Conservation (phyloP, 805 yeast genomes). For the Henningerozyma blattae region DNA sequence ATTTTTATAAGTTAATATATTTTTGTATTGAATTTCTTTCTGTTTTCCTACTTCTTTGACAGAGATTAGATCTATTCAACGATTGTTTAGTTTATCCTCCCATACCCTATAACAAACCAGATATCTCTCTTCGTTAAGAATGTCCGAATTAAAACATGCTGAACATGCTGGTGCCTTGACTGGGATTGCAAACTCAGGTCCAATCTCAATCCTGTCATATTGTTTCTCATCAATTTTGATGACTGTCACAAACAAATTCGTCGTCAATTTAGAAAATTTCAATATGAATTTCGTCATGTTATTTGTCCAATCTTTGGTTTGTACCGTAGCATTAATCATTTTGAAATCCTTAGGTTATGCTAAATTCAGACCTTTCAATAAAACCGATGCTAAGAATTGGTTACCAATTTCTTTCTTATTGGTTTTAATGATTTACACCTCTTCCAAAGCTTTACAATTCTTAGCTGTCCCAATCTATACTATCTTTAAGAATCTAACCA, state of each 20-base stretch:
- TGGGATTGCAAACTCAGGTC: constrained; percentile 33
- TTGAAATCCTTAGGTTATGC: constrained; percentile 63
- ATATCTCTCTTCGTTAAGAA: too few relatives aligned
- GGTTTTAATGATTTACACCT: constrained; percentile 88
- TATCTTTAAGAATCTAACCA: constrained; percentile 90
- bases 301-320: constrained; percentile 77
- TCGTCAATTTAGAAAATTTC: constrained; percentile 58
- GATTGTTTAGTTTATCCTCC: too few relatives aligned
- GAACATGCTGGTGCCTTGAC: constrained; percentile 3
- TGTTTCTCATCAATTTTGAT: constrained; percentile 90
- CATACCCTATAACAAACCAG: too few relatives aligned
- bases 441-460: constrained; percentile 82
- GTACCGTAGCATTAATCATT: constrained; percentile 55
- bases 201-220: constrained; percentile 66
- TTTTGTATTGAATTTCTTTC: too few relatives aligned
- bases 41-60: too few relatives aligned
- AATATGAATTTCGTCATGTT: constrained; percentile 78
- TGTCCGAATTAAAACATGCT: background rate
- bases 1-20: too few relatives aligned
- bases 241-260: constrained; percentile 96
- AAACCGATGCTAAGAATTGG: constrained; percentile 86
- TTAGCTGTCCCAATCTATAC: constrained; percentile 90
- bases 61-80: too few relatives aligned
- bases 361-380: constrained; percentile 72
- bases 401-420: constrained; percentile 80